Percentiles rank a stretch among this genome's conserved stretches.
These are phyloP conservation scores for Aplosporella prunicola DNA, from an alignment of 2,329 filamentous ascomycete genomes.

Conservation along the genomic window DNA sequence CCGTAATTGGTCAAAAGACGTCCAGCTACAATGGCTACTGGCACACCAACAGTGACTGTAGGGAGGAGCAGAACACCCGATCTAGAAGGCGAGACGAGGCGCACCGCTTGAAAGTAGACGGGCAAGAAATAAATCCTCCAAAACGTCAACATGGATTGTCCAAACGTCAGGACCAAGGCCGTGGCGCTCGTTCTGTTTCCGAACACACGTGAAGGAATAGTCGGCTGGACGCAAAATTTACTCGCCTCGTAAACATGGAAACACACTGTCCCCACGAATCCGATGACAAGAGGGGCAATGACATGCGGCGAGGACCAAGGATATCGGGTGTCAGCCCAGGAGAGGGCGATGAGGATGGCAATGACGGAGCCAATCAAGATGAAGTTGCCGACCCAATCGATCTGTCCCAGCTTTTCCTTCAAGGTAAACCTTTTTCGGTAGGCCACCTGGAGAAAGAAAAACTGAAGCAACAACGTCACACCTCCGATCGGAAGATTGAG, in stretches of 20 bases:
- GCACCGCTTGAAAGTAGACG: conserved; percentile 36
- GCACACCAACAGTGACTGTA: conserved; percentile 19
- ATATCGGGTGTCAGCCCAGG: conserved; percentile 26
- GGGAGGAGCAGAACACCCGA: conserved; percentile 33
- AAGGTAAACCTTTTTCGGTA: conserved; percentile 16
- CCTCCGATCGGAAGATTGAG: conserved; percentile 33
- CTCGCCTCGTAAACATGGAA: conserved; percentile 30
- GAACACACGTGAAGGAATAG: conserved; percentile 29
- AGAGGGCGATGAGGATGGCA: conserved; percentile 27
- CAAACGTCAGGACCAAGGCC: conserved; percentile 20
- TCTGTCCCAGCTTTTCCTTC: conserved; percentile 12
- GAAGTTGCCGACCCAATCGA: conserved; percentile 23
- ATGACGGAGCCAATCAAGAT: conserved; percentile 29
- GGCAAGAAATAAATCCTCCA: conserved; percentile 27
- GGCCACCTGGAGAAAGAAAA: conserved; percentile 23
- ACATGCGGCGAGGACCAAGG: conserved; percentile 26
- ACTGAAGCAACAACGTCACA: conserved; percentile 20
- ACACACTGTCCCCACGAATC: conserved; percentile 24
- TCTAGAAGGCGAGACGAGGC: conserved; percentile 25
- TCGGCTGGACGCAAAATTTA: conserved; percentile 22
- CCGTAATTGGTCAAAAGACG: conserved; percentile 24
- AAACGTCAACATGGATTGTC: conserved; percentile 26
- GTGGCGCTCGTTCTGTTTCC: conserved; percentile 15
- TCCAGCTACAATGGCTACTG: conserved; percentile 17
- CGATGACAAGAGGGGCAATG: conserved; percentile 29